A percentile compares a stretch with the other conserved stretches of the same genome.
Conservation (phyloP, 1,139 yeast genomes). For the Hyphopichia pseudoburtonii region DNA sequence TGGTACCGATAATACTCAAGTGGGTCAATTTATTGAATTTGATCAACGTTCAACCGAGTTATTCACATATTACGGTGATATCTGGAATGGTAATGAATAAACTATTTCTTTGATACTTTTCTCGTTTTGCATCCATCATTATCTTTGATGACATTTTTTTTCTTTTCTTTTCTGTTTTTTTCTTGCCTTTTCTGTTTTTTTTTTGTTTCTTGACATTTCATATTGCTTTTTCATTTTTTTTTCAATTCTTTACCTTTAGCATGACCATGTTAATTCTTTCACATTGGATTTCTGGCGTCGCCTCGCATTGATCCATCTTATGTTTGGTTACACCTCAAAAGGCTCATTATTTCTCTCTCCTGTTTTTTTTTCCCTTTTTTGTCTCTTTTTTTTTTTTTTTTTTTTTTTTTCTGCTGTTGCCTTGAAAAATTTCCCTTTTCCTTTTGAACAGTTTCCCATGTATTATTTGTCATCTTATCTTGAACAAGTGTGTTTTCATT, state of each 20-base stretch:
- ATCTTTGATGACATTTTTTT: neutral
- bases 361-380: neutral
- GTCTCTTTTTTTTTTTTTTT: neutral
- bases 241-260: neutral
- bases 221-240: neutral
- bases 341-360: neutral
- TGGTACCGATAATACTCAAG: slow-evolving; percentile 24
- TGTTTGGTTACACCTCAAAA: neutral
- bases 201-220: no score
- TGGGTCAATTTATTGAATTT: slow-evolving; percentile 25
- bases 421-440: neutral
- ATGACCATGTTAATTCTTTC: no score
- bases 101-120: neutral
- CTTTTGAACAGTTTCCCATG: neutral
- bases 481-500: no score
- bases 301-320: neutral
- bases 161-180: neutral
- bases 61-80: slow-evolving; percentile 30
- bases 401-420: neutral
- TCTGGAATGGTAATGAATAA: slow-evolving; percentile 35
- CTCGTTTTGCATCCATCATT: neutral
- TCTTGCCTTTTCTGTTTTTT: neutral
- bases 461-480: neutral
- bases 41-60: slow-evolving; percentile 19
- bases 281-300: neutral